phyloP scores from a whole-genome alignment of 495 filamentous ascomycete genomes.

The Neurospora pannonica region DNA sequence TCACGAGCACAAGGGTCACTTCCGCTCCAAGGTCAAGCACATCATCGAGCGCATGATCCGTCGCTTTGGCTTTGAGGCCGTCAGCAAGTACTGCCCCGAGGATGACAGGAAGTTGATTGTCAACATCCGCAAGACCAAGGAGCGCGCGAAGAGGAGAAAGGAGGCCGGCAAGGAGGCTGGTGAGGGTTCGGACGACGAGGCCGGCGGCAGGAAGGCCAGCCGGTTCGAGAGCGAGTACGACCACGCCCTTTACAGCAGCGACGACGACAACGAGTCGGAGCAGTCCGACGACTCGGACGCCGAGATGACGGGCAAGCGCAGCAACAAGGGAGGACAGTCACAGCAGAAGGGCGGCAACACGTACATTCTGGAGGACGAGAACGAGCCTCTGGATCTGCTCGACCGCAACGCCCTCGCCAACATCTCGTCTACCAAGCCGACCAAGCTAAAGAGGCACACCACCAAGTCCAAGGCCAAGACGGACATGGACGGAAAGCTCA shows the following conservation, averaged over 20 bases:
- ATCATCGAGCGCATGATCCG: constrained; percentile 89
- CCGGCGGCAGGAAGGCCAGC: constrained; percentile 39
- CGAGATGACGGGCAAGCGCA: constrained; percentile 47
- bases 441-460: constrained; percentile 45
- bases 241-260: constrained; percentile 86
- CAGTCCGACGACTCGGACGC: constrained; percentile 50
- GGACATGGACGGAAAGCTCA: constrained; percentile 79
- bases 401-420: constrained; percentile 80
- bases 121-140: constrained; percentile 89
- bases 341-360: constrained; percentile 48
- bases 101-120: constrained; percentile 79
- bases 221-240: constrained; percentile 88
- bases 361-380: constrained; percentile 87
- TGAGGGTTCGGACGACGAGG: constrained; percentile 38
- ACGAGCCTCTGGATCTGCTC: constrained; percentile 89
- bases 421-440: constrained; percentile 84
- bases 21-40: constrained; percentile 93
- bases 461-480: constrained; percentile 56
- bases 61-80: constrained; percentile 69
- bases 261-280: constrained; percentile 38
- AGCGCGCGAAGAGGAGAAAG: constrained; percentile 78
- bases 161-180: constrained; percentile 48
- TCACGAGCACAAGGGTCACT: constrained; percentile 93
- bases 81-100: constrained; percentile 71
- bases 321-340: constrained; percentile 29